Evolutionary conservation across 2,329 filamentous ascomycete genomes (phyloP).

Genomic region (Pyricularia pennisetigena): DNA sequence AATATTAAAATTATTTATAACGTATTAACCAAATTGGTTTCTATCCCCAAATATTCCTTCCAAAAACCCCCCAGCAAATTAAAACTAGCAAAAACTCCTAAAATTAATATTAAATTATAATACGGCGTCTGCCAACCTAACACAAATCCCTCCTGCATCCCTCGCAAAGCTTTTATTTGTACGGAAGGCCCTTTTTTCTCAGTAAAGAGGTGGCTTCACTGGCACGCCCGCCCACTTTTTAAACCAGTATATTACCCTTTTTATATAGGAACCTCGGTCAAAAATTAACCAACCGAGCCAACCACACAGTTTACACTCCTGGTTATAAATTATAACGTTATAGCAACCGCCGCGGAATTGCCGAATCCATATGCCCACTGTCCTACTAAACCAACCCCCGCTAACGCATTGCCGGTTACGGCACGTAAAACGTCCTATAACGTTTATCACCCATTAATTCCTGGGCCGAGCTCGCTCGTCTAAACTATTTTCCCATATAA

Average conservation of each 20-base stretch:
- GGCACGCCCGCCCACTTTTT: conserved; percentile 23
- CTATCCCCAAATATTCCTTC: background rate
- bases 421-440: conserved; percentile 5
- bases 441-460: background rate
- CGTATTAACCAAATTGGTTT: background rate
- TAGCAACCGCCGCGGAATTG: conserved; percentile 19
- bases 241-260: conserved; percentile 24
- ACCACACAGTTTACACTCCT: conserved; percentile 23
- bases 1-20: background rate
- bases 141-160: conserved; percentile 25
- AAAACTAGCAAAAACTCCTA: background rate
- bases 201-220: conserved; percentile 8
- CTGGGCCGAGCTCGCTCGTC: background rate
- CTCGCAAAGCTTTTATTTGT: conserved; percentile 21
- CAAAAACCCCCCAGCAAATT: background rate
- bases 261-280: conserved; percentile 20
- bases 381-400: conserved; percentile 21
- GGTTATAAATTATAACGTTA: conserved; percentile 25
- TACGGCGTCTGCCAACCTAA: background rate
- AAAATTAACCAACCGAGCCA: conserved; percentile 16
- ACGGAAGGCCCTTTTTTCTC: conserved; percentile 10
- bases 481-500: background rate
- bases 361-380: conserved; percentile 23
- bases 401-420: conserved; percentile 11
- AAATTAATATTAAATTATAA: background rate